These are phyloP conservation scores for Pseudogymnoascus sp. DNA, from an alignment of 2,329 filamentous ascomycete species.

Conservation along the genomic window DNA sequence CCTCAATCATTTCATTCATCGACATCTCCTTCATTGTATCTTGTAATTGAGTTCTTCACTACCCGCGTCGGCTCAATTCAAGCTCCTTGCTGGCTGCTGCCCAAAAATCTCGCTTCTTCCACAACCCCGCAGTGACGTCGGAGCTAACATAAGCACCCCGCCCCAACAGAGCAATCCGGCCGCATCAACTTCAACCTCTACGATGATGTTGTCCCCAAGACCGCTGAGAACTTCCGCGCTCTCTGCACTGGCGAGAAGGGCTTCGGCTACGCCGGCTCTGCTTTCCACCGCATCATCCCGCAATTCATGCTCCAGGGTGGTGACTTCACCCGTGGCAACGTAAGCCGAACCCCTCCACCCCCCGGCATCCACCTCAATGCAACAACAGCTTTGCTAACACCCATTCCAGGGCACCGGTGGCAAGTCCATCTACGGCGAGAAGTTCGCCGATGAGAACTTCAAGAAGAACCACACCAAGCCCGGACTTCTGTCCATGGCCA, in stretches of 20 bases:
- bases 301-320: conserved; percentile 94
- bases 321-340: conserved; percentile 89
- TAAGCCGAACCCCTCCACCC: conserved; percentile 39
- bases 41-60: neutral
- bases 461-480: conserved; percentile 61
- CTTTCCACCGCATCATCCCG: conserved; percentile 89
- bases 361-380: conserved; percentile 17
- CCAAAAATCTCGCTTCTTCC: conserved; percentile 13
- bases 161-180: conserved; percentile 51
- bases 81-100: conserved; percentile 16
- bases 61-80: conserved; percentile 9
- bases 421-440: conserved; percentile 91
- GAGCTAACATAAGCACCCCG: conserved; percentile 15
- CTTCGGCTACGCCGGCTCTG: conserved; percentile 73
- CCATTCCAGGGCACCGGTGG: conserved; percentile 71
- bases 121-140: conserved; percentile 19
- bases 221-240: conserved; percentile 73
- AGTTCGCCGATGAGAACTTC: conserved; percentile 95
- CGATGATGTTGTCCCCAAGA: conserved; percentile 81
- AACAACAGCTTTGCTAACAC: conserved; percentile 9
- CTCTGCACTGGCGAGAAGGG: conserved; percentile 76
- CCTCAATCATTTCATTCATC: neutral
- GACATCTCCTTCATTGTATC: neutral
- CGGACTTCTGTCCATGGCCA: conserved; percentile 88
- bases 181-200: conserved; percentile 87